Evolutionary conservation across 2,329 filamentous ascomycete genomes (phyloP).

Genomic region (Penicillium hesseltinei): DNA sequence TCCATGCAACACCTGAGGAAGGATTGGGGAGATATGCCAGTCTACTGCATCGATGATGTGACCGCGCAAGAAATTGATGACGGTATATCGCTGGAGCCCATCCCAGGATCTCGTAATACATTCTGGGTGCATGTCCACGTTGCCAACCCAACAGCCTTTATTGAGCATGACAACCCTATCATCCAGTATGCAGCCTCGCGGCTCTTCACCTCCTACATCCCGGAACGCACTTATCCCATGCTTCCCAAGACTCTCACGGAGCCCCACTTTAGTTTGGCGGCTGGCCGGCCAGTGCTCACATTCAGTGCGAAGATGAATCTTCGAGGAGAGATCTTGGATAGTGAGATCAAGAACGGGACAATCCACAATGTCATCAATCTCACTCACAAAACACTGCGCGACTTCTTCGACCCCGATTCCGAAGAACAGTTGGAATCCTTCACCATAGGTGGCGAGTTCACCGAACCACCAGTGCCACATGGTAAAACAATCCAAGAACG

Average conservation of each 20-base stretch:
- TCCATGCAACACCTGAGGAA: constrained; percentile 56
- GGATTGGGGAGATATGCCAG: constrained; percentile 56
- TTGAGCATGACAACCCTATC: constrained; percentile 51
- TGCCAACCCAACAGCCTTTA: constrained; percentile 63
- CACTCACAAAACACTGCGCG: constrained; percentile 46
- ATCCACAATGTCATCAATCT: constrained; percentile 56
- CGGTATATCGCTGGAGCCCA: constrained; percentile 57
- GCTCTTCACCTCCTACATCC: constrained; percentile 53
- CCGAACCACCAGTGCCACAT: constrained; percentile 14
- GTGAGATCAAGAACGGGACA: constrained; percentile 53
- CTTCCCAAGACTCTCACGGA: constrained; percentile 51
- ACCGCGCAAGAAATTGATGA: constrained; percentile 62
- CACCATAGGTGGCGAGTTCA: constrained; percentile 32
- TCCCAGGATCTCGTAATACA: constrained; percentile 43
- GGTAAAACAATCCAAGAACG: constrained; percentile 25
- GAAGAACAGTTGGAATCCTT: constrained; percentile 21
- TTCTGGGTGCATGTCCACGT: constrained; percentile 64
- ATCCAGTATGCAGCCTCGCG: constrained; percentile 56
- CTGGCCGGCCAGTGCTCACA: constrained; percentile 57
- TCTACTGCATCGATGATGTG: constrained; percentile 60
- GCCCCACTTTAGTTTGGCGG: constrained; percentile 54
- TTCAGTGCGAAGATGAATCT: constrained; percentile 58
- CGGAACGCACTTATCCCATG: constrained; percentile 58
- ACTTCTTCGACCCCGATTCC: constrained; percentile 35
- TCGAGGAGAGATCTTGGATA: constrained; percentile 54